Base-by-base conservation (phyloP, 805 yeast species). In the Hanseniaspora valbyensis region DNA sequence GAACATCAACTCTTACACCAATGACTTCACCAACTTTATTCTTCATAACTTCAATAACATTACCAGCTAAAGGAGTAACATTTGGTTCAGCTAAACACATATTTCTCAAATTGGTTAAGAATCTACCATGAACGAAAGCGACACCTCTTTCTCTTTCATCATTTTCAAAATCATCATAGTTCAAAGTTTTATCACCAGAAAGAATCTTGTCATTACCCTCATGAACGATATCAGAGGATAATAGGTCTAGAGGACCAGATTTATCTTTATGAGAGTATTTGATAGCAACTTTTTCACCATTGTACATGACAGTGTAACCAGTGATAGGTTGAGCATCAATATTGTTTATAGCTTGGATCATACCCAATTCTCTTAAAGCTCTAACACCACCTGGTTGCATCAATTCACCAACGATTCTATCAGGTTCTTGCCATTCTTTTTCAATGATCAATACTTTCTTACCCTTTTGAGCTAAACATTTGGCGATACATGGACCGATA, bases 301-400 rank as follows among this genome's bases (percentile, higher is more conserved):
- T 68, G 66, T 69, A 86, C 54, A 83, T 75, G 51, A 92, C 78
- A 49, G 85, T 77, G 67, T 92, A 92, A 2, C 98, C 98, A 37
- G 73, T 66, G 28, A 80, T 85, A 22, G 77, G 78, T 8, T 77
- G 75, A 7, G 96, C 95, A 38, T 80, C 89, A 30, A 65, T 65
- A 43, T 61, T 58, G 54, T 64, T 64, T 43, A 65, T 61, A 18
- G 69, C 81, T 55, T 78, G 77, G 18, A 75, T 75, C 87, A 92
- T 80, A 4, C 96, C 97, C 29, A 92, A 69, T 57, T 86, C 81
- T 56, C 74, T 72, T 52, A 92, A 70, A 1, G 95, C 90, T 62
- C 82, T 78, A 26, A 92, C 68, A n/a, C 99, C 99, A 32, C 87
- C 89, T 3, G 99, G 99, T 66, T 92, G 99, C 75, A 92, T 74